Evolutionary conservation across 768 basidiomycete genomes (phyloP).

Genomic region (Suillus bovinus): DNA sequence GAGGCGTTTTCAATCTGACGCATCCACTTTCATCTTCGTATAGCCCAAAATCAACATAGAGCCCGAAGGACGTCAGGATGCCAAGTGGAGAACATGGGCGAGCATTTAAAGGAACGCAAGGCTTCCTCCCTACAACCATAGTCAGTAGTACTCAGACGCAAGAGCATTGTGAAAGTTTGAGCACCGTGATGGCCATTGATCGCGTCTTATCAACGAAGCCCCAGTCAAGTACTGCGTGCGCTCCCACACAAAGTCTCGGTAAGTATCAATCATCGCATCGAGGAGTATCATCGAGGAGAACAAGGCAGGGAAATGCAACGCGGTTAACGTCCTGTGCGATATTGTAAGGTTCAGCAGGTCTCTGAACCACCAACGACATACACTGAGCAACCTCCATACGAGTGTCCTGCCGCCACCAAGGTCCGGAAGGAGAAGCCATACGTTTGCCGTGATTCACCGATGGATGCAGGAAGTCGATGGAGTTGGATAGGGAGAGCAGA

Average conservation of each 20-base stretch:
- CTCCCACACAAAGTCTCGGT: background rate
- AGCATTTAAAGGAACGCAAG: constrained; percentile 42
- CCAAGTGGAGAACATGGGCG: constrained; percentile 73
- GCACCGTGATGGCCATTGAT: constrained; percentile 64
- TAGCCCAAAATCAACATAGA: constrained; percentile 63
- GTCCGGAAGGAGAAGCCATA: constrained; percentile 53
- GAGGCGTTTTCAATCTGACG: constrained; percentile 64
- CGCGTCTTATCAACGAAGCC: constrained; percentile 59
- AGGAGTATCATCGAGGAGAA: constrained; percentile 74
- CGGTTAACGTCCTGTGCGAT: constrained; percentile 55
- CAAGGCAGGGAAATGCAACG: constrained; percentile 59
- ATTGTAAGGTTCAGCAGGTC: constrained; percentile 2
- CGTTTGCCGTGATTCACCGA: constrained; percentile 42
- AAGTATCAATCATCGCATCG: constrained; percentile 65
- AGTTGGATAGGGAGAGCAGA: constrained; percentile 53
- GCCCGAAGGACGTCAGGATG: constrained; percentile 55
- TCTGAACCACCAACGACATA: constrained; percentile 39
- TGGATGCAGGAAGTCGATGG: constrained; percentile 42
- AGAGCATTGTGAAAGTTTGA: background rate
- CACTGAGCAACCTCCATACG: constrained; percentile 79
- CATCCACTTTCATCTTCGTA: constrained; percentile 34
- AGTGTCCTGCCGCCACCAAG: constrained; percentile 77
- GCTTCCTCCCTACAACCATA: constrained; percentile 56
- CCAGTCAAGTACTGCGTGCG: constrained; percentile 18
- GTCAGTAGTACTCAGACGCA: background rate